phyloP scores from a whole-genome alignment of 805 yeast genomes.

The Komagataella pastoris region DNA sequence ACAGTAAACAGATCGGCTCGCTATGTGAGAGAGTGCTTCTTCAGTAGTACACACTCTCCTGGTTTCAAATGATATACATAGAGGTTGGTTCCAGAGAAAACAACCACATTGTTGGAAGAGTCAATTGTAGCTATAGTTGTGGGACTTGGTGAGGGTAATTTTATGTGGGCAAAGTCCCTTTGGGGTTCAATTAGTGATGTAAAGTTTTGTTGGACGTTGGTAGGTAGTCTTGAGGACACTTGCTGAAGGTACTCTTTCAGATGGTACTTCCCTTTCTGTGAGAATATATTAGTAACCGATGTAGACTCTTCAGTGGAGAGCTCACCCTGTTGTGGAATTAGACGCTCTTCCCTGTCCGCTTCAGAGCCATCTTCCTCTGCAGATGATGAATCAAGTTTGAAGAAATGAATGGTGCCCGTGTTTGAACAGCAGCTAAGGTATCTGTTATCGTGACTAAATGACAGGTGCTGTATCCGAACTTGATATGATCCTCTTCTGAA shows the following conservation, averaged over 20 bases:
- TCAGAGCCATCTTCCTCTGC: constrained; percentile 9
- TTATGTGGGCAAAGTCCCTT: constrained; percentile 83
- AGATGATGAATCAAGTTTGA: constrained; percentile 33
- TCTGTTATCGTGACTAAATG: constrained; percentile 58
- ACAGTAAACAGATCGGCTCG: neutral
- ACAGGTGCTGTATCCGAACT: constrained; percentile 63
- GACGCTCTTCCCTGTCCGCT: constrained; percentile 1
- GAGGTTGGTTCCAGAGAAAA: constrained; percentile 70
- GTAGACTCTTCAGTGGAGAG: neutral
- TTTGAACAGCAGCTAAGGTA: constrained; percentile 76
- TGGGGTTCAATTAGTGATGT: constrained; percentile 80
- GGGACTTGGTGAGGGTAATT: constrained; percentile 22
- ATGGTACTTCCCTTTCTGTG: neutral
- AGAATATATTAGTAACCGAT: neutral
- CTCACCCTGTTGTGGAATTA: neutral
- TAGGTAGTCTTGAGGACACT: constrained; percentile 24
- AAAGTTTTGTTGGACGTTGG: constrained; percentile 28
- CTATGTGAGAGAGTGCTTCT: constrained; percentile 32
- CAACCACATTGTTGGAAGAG: constrained; percentile 27
- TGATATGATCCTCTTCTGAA: constrained; percentile 82
- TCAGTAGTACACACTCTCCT: constrained; percentile 75
- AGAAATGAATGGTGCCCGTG: constrained; percentile 87
- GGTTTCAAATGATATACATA: constrained; percentile 72
- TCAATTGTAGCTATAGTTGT: neutral
- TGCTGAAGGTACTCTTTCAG: constrained; percentile 25